A percentile compares a stretch with the other conserved stretches of the same genome.
phyloP scores from a whole-genome alignment of 78 protist genomes.

The Chrysochromulina tobinii region DNA sequence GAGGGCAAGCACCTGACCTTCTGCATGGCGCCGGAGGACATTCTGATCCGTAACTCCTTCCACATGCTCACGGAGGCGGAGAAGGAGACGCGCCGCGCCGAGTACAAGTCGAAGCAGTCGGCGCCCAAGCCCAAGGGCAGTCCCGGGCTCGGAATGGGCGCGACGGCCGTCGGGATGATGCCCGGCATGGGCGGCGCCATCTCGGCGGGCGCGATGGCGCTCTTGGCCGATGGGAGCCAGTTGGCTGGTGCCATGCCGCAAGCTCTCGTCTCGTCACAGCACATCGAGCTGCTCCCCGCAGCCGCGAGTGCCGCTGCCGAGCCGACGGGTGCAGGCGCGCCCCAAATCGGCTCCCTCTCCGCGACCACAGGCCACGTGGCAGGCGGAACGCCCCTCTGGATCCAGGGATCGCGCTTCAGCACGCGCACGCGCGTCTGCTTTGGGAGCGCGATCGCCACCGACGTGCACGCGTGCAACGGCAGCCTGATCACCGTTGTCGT shows the following conservation, averaged over 20 bases:
- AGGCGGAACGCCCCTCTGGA: slow-evolving; percentile 4
- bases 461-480: neutral
- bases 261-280: no score
- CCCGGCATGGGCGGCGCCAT: neutral
- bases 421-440: neutral
- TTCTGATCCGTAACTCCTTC: slow-evolving; percentile 22
- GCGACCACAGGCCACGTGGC: neutral
- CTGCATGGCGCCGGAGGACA: neutral
- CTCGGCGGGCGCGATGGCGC: neutral
- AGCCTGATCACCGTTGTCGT: neutral
- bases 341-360: neutral
- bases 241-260: no score
- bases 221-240: no score
- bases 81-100: neutral
- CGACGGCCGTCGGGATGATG: neutral
- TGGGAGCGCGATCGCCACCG: neutral
- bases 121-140: neutral
- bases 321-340: neutral
- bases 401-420: neutral
- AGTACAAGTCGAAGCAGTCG: neutral
- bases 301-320: neutral
- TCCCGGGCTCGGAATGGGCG: neutral
- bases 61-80: slow-evolving; percentile 20
- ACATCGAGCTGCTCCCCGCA: neutral
- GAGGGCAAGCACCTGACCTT: neutral